Evolutionary conservation across 768 basidiomycete species (phyloP).

Genomic region (Glaciozyma martinii): DNA sequence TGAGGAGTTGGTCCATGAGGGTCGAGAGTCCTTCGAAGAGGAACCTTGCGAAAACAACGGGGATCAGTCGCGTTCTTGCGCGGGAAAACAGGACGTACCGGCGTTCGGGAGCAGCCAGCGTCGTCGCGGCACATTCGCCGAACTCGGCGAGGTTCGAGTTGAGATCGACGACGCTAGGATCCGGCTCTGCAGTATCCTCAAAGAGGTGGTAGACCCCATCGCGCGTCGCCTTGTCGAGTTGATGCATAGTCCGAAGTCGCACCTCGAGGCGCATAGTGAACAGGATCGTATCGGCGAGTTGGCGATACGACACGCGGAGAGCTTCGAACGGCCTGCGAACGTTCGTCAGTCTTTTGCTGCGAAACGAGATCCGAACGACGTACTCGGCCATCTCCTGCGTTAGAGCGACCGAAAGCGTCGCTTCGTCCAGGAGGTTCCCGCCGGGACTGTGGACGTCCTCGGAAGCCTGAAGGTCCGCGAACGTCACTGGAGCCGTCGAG

Average conservation of each 20-base stretch:
- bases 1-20: constrained; percentile 73
- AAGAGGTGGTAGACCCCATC: constrained; percentile 75
- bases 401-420: constrained; percentile 56
- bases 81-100: constrained; percentile 47
- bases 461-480: background rate
- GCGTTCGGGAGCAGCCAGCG: constrained; percentile 57
- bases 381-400: constrained; percentile 84
- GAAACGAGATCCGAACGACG: constrained; percentile 37
- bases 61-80: background rate
- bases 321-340: constrained; percentile 73
- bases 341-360: background rate
- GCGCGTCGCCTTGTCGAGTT: constrained; percentile 67
- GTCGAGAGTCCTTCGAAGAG: constrained; percentile 75
- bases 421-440: constrained; percentile 1
- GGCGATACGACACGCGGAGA: constrained; percentile 78
- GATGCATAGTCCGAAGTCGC: constrained; percentile 71
- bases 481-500: constrained; percentile 12
- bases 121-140: constrained; percentile 58
- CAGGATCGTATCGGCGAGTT: constrained; percentile 74
- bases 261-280: constrained; percentile 81
- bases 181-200: constrained; percentile 79
- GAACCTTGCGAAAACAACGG: constrained; percentile 49
- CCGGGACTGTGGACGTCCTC: background rate
- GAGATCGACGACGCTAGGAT: constrained; percentile 76
- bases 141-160: constrained; percentile 68